phyloP scores from a whole-genome alignment of 2,329 filamentous ascomycete genomes.

The Pseudogymnoascus verrucosus region DNA sequence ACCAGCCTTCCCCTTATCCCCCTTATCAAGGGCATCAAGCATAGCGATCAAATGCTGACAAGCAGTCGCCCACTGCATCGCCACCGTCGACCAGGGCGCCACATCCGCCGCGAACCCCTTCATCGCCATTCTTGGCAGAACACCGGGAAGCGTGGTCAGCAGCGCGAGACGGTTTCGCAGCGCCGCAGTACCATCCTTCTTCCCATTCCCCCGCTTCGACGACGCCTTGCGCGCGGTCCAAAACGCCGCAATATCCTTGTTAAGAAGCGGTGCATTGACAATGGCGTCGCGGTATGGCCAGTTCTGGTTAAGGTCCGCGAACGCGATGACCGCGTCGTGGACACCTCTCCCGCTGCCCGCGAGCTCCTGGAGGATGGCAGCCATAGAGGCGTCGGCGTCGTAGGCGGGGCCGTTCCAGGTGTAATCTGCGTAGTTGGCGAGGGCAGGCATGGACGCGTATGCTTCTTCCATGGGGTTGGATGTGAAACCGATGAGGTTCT shows the following conservation, averaged over 20 bases:
- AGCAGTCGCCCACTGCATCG: slow-evolving; percentile 19
- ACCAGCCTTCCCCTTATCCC: slow-evolving; percentile 14
- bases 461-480: slow-evolving; percentile 20
- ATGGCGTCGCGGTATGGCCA: slow-evolving; percentile 19
- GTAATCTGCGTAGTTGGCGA: slow-evolving; percentile 19
- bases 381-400: slow-evolving; percentile 13
- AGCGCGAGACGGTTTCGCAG: not conserved
- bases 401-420: slow-evolving; percentile 20
- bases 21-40: slow-evolving; percentile 15
- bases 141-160: not conserved
- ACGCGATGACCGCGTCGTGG: slow-evolving; percentile 16
- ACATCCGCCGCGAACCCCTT: slow-evolving; percentile 17
- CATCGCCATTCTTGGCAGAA: slow-evolving; percentile 13
- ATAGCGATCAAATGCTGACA: slow-evolving; percentile 19
- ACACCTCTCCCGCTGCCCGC: not conserved
- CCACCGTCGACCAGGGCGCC: slow-evolving; percentile 17
- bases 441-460: slow-evolving; percentile 18
- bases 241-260: slow-evolving; percentile 17
- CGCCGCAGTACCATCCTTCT: not conserved
- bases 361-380: not conserved
- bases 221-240: slow-evolving; percentile 13
- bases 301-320: slow-evolving; percentile 19
- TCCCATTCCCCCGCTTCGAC: not conserved
- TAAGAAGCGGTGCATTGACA: slow-evolving; percentile 15
- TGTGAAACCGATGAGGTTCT: slow-evolving; percentile 21